Evolutionary conservation across 208 protist genomes (phyloP).

Genomic region (Trypanosoma mega): DNA sequence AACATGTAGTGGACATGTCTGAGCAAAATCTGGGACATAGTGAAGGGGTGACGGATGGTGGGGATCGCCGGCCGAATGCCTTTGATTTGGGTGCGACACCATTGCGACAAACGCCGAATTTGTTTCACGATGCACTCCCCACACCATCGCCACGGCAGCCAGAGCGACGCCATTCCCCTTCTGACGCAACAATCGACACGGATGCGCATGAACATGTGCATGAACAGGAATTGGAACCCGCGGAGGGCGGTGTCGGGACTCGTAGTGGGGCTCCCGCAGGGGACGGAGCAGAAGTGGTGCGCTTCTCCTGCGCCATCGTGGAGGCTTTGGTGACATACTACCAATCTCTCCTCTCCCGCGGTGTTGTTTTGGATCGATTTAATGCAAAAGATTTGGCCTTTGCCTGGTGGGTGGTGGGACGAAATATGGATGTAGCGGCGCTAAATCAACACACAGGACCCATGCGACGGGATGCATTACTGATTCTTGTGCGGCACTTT

Average conservation of each 20-base stretch:
- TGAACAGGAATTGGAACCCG: not conserved
- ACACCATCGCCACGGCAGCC: not conserved
- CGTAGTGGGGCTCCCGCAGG: not conserved
- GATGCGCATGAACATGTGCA: not conserved
- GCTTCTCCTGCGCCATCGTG: conserved; percentile 28
- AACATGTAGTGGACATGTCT: no score
- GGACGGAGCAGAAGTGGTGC: conserved; percentile 15
- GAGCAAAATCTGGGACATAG: no score
- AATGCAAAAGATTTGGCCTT: conserved; percentile 82
- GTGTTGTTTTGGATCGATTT: conserved; percentile 80
- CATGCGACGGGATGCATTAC: conserved; percentile 60
- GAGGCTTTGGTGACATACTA: conserved; percentile 68
- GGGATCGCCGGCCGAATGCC: no score
- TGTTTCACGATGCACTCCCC: not conserved
- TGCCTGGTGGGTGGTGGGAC: conserved; percentile 80
- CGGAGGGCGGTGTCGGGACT: not conserved
- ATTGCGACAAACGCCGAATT: not conserved
- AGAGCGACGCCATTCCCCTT: not conserved
- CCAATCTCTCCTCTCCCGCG: conserved; percentile 70
- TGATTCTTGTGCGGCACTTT: conserved; percentile 66
- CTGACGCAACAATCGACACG: not conserved
- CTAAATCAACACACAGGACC: conserved; percentile 43
- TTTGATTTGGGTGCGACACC: not conserved
- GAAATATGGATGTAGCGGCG: conserved; percentile 64
- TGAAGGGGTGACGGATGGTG: no score